Base-by-base conservation (phyloP, 2,329 filamentous ascomycete species). In the Aaosphaeria arxii region DNA sequence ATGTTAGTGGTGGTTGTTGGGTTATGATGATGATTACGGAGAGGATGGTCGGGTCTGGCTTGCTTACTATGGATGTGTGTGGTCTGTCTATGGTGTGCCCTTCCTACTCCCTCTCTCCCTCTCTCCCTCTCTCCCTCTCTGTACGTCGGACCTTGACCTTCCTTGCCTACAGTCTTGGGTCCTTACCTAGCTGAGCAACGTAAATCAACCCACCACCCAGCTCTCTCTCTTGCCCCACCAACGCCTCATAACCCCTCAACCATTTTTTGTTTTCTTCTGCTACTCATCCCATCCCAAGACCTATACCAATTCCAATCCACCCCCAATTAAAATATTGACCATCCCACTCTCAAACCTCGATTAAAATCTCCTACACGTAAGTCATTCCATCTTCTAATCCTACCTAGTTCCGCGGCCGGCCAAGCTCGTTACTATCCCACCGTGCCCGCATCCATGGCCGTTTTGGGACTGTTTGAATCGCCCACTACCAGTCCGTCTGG, bases 331-430 rank as follows among this genome's bases (percentile, higher is more conserved):
- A 24, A 24, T 2, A 24, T 50, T 47, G 46, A 50, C 54, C 57
- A 55, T 53, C 55, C 48, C 49, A 11, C 28, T 44, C 30, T 44
- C 42, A 50, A 36, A 52, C 40, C 46, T 48, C 17, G 46, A 57
- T 49, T 30, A 35, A 46, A 47, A 51, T 57, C 61, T 47, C 50
- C 55, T 54, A 48, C 61, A 62, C 55, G 66, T 70, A 67, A 64
- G 66, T 68, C 56, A 58, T 54, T 55, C 52, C 49, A 48, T 61
- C 56, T 56, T 42, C 49, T 52, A 48, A 50, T 52, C 17, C 17
- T 51, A 51, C 56, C 50, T 59, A 59, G 55, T 35, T 68, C 67
- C 67, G 66, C 67, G 66, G 66, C 67, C 67, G 67, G 57, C 45
- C 54, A 46, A 49, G 48, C 47, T 55, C 58, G 53, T 57, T 54